Evolutionary conservation across 2,329 filamentous ascomycete genomes (phyloP).

Genomic region (Chalara sp.): DNA sequence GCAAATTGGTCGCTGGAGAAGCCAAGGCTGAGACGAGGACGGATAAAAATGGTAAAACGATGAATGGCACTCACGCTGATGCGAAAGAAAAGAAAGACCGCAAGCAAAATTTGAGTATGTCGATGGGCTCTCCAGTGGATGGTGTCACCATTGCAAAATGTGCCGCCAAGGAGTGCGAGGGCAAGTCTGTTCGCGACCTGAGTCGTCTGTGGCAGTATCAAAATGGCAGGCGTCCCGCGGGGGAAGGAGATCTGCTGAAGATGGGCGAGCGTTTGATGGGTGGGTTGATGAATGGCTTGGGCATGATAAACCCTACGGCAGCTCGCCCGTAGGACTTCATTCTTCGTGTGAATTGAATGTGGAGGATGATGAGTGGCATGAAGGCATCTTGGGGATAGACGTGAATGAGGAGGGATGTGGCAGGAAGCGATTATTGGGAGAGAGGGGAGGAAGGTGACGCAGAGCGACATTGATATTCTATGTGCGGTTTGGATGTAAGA

Average conservation of each 20-base stretch:
- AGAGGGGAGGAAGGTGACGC: no score
- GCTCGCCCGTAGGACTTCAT: no score
- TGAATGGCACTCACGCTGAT: not conserved
- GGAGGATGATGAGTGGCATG: no score
- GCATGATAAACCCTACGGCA: no score
- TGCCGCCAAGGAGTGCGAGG: not conserved
- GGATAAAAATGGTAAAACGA: not conserved
- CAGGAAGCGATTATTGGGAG: no score
- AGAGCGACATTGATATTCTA: no score
- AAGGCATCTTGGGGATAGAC: no score
- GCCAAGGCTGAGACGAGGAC: not conserved
- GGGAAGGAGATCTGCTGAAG: not conserved
- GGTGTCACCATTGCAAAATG: not conserved
- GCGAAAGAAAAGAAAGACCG: no score
- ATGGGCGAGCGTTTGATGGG: not conserved
- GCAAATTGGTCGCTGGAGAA: not conserved
- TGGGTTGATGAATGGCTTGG: not conserved
- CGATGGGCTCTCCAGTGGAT: not conserved
- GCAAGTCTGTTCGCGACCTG: conserved; percentile 44
- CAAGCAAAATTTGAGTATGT: no score
- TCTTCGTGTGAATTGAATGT: no score
- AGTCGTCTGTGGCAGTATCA: conserved; percentile 55
- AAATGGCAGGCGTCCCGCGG: conserved; percentile 44
- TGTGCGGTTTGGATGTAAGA: no score
- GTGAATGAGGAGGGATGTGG: no score